Base-by-base conservation (phyloP, 495 filamentous ascomycete genomes). In the Sporormia fimetaria region DNA sequence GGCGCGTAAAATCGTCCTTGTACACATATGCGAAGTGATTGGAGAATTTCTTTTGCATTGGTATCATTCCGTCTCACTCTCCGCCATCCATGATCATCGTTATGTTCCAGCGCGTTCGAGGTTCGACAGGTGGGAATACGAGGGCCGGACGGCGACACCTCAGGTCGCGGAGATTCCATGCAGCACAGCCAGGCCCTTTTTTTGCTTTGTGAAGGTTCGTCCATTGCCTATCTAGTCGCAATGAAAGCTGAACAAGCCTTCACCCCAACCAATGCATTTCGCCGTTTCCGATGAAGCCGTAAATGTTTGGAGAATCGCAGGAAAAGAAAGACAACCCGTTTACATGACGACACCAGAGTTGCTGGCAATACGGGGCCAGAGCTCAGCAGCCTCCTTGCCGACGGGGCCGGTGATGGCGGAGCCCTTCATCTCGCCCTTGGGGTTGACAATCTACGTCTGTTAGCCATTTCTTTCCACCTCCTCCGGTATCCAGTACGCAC, bases 361-460 rank as follows among this genome's bases (percentile, higher is more conserved):
- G 76, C 81, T 87, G 63, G 90, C 90, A 68, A 96, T 98, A 94
- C 90, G 90, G 83, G 90, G 90, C 90, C 90, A 98, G 61, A 96
- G 76, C 73, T 98, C 90, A 66, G 90, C 90, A 65, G 90, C 92
- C 69, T 98, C 90, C 80, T 98, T 99, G 64, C 92, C 90, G 63
- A 99, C 92, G 40, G 92, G 92, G 42, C 90, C 90, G 54, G 90
- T 99, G 63, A 99, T 96, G 65, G 90, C 90, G 47, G 84, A 93
- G 62, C 90, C 90, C 78, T 99, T 99, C 90, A 99, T 99, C 74
- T 99, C 90, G 70, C 90, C 90, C 80, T 99, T 99, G 68, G 87
- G 85, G 75, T 99, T 99, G 74, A 99, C 92, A 61, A 96, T 99
- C 87, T 93, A 61, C 17, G 33, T 35, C 22, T 11, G 24, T 47